A percentile compares a stretch with the other conserved stretches of the same genome.
These are phyloP conservation scores for Ophiobolus disseminans DNA, from an alignment of 2,329 filamentous ascomycete genomes.

Conservation along the genomic window DNA sequence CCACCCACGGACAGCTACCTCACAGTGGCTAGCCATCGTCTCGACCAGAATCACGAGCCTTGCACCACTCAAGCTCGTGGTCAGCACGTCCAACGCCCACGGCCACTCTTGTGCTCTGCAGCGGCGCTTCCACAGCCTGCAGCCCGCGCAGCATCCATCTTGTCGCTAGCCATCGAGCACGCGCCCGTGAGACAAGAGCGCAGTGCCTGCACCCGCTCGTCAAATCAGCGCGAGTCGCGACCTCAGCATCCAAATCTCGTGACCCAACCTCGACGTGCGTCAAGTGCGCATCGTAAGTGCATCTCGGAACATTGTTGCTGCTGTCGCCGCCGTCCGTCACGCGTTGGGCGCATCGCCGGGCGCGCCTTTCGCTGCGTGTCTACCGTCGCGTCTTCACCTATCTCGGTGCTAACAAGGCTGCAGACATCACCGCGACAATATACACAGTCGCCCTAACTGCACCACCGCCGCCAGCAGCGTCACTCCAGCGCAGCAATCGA, in stretches of 20 bases:
- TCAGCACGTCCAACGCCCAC: slow-evolving; percentile 20
- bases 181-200: slow-evolving; percentile 29
- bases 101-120: slow-evolving; percentile 22
- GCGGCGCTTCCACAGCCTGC: slow-evolving; percentile 23
- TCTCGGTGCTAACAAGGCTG: no score
- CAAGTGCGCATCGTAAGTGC: slow-evolving; percentile 44
- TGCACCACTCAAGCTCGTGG: slow-evolving; percentile 36
- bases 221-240: slow-evolving; percentile 34
- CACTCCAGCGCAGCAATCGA: slow-evolving; percentile 31
- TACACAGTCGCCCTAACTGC: slow-evolving; percentile 28
- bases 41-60: slow-evolving; percentile 30
- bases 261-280: slow-evolving; percentile 43
- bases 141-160: slow-evolving; percentile 17
- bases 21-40: slow-evolving; percentile 24
- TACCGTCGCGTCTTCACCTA: no score
- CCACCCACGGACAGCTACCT: slow-evolving; percentile 22
- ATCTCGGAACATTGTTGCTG: slow-evolving; percentile 19
- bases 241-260: slow-evolving; percentile 44
- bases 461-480: slow-evolving; percentile 23
- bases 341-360: slow-evolving; percentile 10
- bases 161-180: slow-evolving; percentile 14
- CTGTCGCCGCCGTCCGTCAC: slow-evolving; percentile 15
- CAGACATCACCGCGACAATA: slow-evolving; percentile 28
- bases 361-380: no score
- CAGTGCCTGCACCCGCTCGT: slow-evolving; percentile 22